A percentile compares a stretch with the other conserved stretches of the same genome.
Evolutionary conservation across 1,284 basidiomycete species (phyloP).

Genomic region (Agroathelia rolfsii): DNA sequence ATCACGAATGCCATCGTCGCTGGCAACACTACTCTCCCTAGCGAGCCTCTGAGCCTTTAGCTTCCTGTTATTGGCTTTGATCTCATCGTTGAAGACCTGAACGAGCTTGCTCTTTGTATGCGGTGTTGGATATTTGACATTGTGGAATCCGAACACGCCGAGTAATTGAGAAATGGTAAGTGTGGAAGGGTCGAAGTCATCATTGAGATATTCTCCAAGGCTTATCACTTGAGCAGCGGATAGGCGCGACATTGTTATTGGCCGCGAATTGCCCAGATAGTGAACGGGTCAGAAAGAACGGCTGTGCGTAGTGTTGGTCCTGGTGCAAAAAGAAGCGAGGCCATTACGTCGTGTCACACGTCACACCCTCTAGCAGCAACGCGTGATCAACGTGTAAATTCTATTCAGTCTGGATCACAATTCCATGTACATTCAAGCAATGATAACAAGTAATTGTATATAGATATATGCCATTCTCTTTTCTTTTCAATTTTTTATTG

Average conservation of each 20-base stretch:
- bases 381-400: no score
- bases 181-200: slow-evolving; percentile 71
- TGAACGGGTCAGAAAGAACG: no score
- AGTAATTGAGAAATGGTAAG: slow-evolving; percentile 79
- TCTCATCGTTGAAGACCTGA: slow-evolving; percentile 67
- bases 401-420: no score
- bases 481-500: no score
- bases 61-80: slow-evolving; percentile 53
- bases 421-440: no score
- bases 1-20: slow-evolving; percentile 72
- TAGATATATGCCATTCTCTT: no score
- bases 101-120: slow-evolving; percentile 86
- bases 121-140: slow-evolving; percentile 65
- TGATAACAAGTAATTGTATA: no score
- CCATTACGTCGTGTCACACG: not conserved
- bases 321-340: no score
- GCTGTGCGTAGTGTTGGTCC: no score
- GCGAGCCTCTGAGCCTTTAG: slow-evolving; percentile 58
- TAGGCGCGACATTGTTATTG: slow-evolving; percentile 60
- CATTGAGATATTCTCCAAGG: slow-evolving; percentile 72
- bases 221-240: slow-evolving; percentile 64
- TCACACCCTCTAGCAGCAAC: slow-evolving; percentile 1
- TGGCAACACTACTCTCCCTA: slow-evolving; percentile 59
- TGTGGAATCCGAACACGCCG: slow-evolving; percentile 76
- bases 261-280: no score